Evolutionary conservation across 495 filamentous ascomycete genomes (phyloP).

Genomic region (Annulohypoxylon maeteangense): DNA sequence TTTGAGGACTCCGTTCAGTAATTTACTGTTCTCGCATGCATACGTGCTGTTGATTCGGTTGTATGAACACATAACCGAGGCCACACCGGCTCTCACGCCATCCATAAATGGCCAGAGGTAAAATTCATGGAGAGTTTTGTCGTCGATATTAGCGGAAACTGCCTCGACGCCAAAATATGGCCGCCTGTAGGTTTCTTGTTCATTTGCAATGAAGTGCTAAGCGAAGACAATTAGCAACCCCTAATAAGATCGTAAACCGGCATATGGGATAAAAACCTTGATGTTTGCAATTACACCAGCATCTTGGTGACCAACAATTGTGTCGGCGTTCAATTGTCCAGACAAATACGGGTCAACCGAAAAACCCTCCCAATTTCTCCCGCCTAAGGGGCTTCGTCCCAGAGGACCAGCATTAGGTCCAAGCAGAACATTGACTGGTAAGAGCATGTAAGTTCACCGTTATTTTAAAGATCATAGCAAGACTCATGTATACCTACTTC

Average conservation of each 20-base stretch:
- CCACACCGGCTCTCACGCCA: constrained; percentile 68
- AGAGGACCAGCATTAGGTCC: constrained; percentile 72
- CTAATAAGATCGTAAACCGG: neutral
- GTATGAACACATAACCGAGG: constrained; percentile 76
- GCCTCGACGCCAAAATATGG: constrained; percentile 58
- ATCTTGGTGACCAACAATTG: constrained; percentile 61
- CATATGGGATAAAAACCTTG: constrained; percentile 52
- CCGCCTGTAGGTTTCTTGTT: constrained; percentile 73
- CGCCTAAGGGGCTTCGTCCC: constrained; percentile 61
- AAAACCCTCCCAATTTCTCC: constrained; percentile 68
- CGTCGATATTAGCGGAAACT: constrained; percentile 70
- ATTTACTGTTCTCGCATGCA: constrained; percentile 71
- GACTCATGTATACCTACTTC: constrained; percentile 43
- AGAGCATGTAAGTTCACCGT: constrained; percentile 62
- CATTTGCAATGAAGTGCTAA: constrained; percentile 71
- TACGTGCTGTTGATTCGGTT: constrained; percentile 73
- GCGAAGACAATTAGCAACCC: constrained; percentile 3
- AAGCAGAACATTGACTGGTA: constrained; percentile 75
- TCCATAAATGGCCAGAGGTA: constrained; percentile 80
- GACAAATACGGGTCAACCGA: constrained; percentile 61
- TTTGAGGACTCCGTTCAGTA: constrained; percentile 71
- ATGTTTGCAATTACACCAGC: constrained; percentile 64
- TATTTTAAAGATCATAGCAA: neutral
- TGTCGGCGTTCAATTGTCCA: constrained; percentile 58
- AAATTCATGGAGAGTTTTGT: constrained; percentile 74